Conservation (phyloP, 495 filamentous ascomycete genomes). For the Hamigera avellanea region DNA sequence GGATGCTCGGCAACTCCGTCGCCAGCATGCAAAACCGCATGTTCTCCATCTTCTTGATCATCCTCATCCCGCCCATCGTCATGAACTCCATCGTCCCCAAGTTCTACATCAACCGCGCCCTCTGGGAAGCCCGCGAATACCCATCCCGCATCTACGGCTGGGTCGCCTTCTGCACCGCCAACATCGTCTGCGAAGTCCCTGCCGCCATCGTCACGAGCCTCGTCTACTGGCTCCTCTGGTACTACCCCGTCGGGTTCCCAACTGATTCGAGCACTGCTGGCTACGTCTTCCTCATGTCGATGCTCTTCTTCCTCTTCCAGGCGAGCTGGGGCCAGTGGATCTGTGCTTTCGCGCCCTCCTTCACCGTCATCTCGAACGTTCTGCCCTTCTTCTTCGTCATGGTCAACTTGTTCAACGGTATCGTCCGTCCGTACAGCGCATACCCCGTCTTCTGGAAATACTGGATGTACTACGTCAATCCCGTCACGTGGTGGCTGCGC, state of each 20-base stretch:
- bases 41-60: conserved; percentile 66
- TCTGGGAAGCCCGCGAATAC: conserved; percentile 68
- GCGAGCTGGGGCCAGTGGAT: conserved; percentile 78
- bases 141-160: conserved; percentile 72
- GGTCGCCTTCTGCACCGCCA: conserved; percentile 70
- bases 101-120: conserved; percentile 64
- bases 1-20: conserved; percentile 52
- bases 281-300: conserved; percentile 74
- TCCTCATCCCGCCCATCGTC: conserved; percentile 61
- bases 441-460: conserved; percentile 66
- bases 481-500: conserved; percentile 59
- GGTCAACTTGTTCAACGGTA: conserved; percentile 64
- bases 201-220: conserved; percentile 48
- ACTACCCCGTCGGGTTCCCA: conserved; percentile 64
- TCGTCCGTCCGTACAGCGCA: conserved; percentile 49
- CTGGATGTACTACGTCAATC: conserved; percentile 69
- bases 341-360: conserved; percentile 65
- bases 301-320: conserved; percentile 74
- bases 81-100: conserved; percentile 74
- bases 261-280: conserved; percentile 51
- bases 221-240: conserved; percentile 71
- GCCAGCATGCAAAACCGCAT: conserved; percentile 70
- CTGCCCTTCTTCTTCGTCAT: conserved; percentile 75
- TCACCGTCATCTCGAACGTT: conserved; percentile 70
- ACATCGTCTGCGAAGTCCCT: conserved; percentile 68